These are phyloP conservation scores for Penicillium tannophilum DNA, from an alignment of 495 filamentous ascomycete species.

Conservation along the genomic window DNA sequence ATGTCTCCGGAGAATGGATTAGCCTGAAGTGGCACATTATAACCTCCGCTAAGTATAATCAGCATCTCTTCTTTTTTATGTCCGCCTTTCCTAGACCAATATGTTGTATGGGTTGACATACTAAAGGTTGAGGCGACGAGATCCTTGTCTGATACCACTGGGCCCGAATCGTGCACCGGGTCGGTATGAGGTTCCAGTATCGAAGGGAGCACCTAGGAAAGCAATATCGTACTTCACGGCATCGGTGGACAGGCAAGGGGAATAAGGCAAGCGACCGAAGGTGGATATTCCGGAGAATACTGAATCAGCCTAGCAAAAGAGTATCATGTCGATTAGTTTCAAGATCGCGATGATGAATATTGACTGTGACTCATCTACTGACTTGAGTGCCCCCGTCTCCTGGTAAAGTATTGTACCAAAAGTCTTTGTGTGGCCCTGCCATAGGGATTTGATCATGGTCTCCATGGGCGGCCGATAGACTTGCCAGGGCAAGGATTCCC, in stretches of 20 bases:
- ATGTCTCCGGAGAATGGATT: conserved; percentile 69
- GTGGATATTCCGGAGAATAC: conserved; percentile 73
- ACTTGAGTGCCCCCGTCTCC: conserved; percentile 72
- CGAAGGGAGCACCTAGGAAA: conserved; percentile 70
- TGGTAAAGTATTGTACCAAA: conserved; percentile 68
- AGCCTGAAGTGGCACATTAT: conserved; percentile 60
- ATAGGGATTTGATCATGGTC: conserved; percentile 56
- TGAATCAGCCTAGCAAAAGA: conserved; percentile 60
- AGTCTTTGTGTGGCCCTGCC: conserved; percentile 56
- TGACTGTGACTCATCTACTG: not conserved
- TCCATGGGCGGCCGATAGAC: conserved; percentile 52
- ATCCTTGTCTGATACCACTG: conserved; percentile 78
- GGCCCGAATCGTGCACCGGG: conserved; percentile 86
- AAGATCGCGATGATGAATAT: not conserved
- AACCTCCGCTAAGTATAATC: conserved; percentile 62
- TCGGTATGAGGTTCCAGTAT: conserved; percentile 73
- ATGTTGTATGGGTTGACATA: conserved; percentile 36
- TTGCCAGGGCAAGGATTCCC: conserved; percentile 18
- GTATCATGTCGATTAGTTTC: not conserved
- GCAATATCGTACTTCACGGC: conserved; percentile 78
- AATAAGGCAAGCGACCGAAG: conserved; percentile 77
- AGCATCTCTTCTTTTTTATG: conserved; percentile 36
- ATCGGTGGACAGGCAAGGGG: conserved; percentile 73
- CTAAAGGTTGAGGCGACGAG: conserved; percentile 69
- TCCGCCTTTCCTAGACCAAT: not conserved